Percentiles rank a stretch among this genome's conserved stretches.
Conservation (phyloP, 441 rosid genomes). For the Manihot esculenta region DNA sequence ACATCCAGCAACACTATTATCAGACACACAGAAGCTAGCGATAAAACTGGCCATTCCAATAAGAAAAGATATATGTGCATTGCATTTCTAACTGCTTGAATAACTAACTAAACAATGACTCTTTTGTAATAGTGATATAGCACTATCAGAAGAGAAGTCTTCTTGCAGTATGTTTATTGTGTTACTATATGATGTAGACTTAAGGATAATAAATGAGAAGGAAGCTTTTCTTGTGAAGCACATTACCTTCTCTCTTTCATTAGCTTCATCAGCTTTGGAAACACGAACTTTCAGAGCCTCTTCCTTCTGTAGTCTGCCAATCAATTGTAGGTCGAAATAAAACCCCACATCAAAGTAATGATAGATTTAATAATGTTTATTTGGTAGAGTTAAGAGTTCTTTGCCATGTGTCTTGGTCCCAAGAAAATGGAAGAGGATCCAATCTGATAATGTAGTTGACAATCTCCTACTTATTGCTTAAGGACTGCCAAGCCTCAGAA, state of each 20-base stretch:
- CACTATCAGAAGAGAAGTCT: background rate
- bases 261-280: slow-evolving; percentile 72
- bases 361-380: background rate
- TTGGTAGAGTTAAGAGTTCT: background rate
- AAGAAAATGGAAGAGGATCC: background rate
- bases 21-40: background rate
- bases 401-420: background rate
- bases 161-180: background rate
- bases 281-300: slow-evolving; percentile 93
- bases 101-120: background rate
- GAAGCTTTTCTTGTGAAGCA: slow-evolving; percentile 11
- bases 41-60: background rate
- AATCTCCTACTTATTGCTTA: background rate
- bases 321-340: slow-evolving; percentile 9
- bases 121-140: background rate
- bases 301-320: slow-evolving; percentile 81
- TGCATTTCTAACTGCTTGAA: background rate
- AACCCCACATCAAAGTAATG: background rate
- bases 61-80: background rate
- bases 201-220: slow-evolving; percentile 10
- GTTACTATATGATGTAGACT: background rate
- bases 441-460: background rate
- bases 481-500: slow-evolving; percentile 14
- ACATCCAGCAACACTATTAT: background rate
- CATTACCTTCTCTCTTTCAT: slow-evolving; percentile 84